Conservation (phyloP, 257 asterid genomes). For the Sherardia arvensis region DNA sequence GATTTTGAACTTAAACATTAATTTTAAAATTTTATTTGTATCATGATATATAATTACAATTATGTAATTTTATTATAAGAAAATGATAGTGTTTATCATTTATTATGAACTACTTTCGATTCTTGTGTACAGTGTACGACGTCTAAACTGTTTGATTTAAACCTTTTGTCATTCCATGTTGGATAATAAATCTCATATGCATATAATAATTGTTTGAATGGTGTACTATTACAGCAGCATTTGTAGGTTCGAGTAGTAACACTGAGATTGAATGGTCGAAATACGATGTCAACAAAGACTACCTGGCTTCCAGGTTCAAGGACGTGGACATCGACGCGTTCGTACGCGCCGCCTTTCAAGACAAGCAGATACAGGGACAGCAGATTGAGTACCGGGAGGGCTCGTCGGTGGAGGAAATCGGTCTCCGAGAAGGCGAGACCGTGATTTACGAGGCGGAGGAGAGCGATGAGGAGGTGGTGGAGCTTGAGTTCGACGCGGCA, state of each 20-base stretch:
- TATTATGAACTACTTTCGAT: too few species aligned
- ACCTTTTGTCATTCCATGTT: too few species aligned
- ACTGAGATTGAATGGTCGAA: constrained; percentile 10
- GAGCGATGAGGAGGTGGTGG: constrained; percentile 42
- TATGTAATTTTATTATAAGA: too few species aligned
- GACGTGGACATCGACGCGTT: constrained; percentile 25
- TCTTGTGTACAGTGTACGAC: too few species aligned
- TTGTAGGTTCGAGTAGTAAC: neutral
- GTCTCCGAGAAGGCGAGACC: constrained; percentile 7
- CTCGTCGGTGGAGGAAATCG: neutral
- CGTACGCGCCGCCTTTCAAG: constrained; percentile 13
- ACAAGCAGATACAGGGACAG: neutral
- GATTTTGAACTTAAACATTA: too few species aligned
- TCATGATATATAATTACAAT: too few species aligned
- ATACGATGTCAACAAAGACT: constrained; percentile 5
- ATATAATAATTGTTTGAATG: too few species aligned
- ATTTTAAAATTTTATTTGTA: too few species aligned
- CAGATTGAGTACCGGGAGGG: neutral
- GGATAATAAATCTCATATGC: too few species aligned
- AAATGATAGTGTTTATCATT: too few species aligned
- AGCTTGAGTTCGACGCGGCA: constrained; percentile 52
- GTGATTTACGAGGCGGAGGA: constrained; percentile 21
- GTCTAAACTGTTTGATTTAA: too few species aligned
- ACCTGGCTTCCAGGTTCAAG: constrained; percentile 11
- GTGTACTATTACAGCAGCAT: too few species aligned